Evolutionary conservation across 148 eudicot genomes (phyloP).

Genomic region (Mesembryanthemum crystallinum): DNA sequence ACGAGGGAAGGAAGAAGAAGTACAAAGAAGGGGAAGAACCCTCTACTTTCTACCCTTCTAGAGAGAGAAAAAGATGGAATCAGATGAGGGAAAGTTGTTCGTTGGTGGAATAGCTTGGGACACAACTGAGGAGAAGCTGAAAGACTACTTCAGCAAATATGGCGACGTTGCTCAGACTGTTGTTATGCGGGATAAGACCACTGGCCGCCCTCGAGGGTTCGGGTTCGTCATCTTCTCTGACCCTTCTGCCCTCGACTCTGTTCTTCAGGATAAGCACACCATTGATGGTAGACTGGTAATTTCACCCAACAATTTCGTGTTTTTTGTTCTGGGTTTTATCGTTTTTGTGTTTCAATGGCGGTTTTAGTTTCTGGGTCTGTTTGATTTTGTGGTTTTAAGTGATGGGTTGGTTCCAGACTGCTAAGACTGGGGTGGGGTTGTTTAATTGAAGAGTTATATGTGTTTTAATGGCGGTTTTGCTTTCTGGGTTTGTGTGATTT

Average conservation of each 20-base stretch:
- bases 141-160: slow-evolving; percentile 55
- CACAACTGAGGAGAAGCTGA: slow-evolving; percentile 59
- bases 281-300: slow-evolving; percentile 75
- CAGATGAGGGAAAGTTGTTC: slow-evolving; percentile 78
- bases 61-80: slow-evolving; percentile 39
- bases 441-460: no score
- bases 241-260: slow-evolving; percentile 53
- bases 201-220: slow-evolving; percentile 67
- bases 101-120: slow-evolving; percentile 87
- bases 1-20: not conserved
- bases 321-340: not conserved
- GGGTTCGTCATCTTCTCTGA: slow-evolving; percentile 73
- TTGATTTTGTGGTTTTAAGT: not conserved
- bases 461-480: no score
- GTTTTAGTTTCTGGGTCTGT: not conserved
- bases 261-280: slow-evolving; percentile 60
- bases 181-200: slow-evolving; percentile 63
- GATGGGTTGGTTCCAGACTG: not conserved
- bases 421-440: no score
- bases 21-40: not conserved
- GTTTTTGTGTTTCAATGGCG: not conserved
- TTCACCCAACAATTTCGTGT: not conserved
- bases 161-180: slow-evolving; percentile 62
- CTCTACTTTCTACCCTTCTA: not conserved
- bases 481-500: not conserved